Evolutionary conservation across 192 early-diverging fungal species (phyloP).

Genomic region (Backusella psychrophila): DNA sequence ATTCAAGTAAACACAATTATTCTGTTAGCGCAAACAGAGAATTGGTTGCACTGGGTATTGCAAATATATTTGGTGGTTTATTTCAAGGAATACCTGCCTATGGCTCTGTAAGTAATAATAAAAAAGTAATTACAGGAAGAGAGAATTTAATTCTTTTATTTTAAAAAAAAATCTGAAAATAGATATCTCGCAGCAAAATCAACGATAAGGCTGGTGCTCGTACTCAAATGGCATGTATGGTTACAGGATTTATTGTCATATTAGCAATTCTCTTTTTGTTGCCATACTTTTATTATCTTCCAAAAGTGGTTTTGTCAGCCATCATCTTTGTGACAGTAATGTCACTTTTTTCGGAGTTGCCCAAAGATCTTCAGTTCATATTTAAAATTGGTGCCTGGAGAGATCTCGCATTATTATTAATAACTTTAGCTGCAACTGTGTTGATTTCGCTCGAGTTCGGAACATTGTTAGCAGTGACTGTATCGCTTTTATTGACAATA

Average conservation of each 20-base stretch:
- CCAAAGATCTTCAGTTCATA: slow-evolving; percentile 76
- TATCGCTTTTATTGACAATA: slow-evolving; percentile 86
- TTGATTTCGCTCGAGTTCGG: slow-evolving; percentile 88
- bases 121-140: not conserved
- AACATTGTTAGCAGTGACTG: slow-evolving; percentile 82
- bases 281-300: slow-evolving; percentile 46
- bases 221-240: slow-evolving; percentile 85
- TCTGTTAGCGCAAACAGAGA: slow-evolving; percentile 95
- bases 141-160: not conserved
- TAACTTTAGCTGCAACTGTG: slow-evolving; percentile 88
- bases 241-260: slow-evolving; percentile 72
- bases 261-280: slow-evolving; percentile 77
- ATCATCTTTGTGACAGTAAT: slow-evolving; percentile 83
- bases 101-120: slow-evolving; percentile 25
- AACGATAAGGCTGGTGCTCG: slow-evolving; percentile 86
- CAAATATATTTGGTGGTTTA: slow-evolving; percentile 78
- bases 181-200: slow-evolving; percentile 85
- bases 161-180: not conserved
- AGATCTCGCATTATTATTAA: slow-evolving; percentile 76
- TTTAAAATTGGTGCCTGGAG: slow-evolving; percentile 73
- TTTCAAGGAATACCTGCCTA: slow-evolving; percentile 54
- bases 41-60: slow-evolving; percentile 83
- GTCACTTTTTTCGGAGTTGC: slow-evolving; percentile 70
- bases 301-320: slow-evolving; percentile 44
- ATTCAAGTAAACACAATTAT: slow-evolving; percentile 90